Conservation (phyloP, 768 basidiomycete genomes). For the Leucocoprinus sp. region DNA sequence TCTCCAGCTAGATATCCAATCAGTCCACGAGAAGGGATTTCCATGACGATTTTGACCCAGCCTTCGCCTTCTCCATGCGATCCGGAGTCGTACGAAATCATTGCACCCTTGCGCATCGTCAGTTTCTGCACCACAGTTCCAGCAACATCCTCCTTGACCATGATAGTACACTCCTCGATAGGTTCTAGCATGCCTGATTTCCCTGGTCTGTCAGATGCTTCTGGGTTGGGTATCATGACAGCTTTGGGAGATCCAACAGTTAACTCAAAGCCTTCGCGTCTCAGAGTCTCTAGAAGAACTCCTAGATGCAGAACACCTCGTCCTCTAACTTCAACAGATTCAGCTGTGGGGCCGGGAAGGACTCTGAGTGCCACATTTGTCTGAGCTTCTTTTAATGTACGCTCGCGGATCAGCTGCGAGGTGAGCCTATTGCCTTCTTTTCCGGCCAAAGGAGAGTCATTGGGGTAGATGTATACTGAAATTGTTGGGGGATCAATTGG, state of each 20-base stretch:
- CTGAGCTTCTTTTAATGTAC: conserved; percentile 40
- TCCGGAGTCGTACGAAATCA: conserved; percentile 35
- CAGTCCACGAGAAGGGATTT: conserved; percentile 38
- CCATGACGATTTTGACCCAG: conserved; percentile 39
- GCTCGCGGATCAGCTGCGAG: conserved; percentile 39
- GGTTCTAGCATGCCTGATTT: conserved; percentile 35
- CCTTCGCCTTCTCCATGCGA: conserved; percentile 32
- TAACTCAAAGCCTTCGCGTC: conserved; percentile 42
- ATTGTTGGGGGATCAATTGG: conserved; percentile 47
- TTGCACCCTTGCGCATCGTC: conserved; percentile 41
- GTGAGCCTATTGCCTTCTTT: conserved; percentile 41
- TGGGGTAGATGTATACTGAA: conserved; percentile 37
- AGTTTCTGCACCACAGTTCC: conserved; percentile 41
- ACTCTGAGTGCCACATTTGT: conserved; percentile 45
- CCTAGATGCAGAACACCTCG: conserved; percentile 44
- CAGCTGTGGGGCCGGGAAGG: conserved; percentile 40
- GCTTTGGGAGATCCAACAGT: conserved; percentile 41
- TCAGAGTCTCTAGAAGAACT: conserved; percentile 40
- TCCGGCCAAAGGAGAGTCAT: conserved; percentile 39
- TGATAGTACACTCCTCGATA: conserved; percentile 36
- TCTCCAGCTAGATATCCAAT: conserved; percentile 48
- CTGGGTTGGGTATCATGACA: conserved; percentile 36
- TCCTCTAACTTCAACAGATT: conserved; percentile 41
- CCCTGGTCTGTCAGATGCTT: conserved; percentile 16
- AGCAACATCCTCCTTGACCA: conserved; percentile 40